Evolutionary conservation across 495 filamentous ascomycete species (phyloP), one percentile per base, ranked within the genome.

Genomic region (Podospora bellae-mahoneyi): DNA sequence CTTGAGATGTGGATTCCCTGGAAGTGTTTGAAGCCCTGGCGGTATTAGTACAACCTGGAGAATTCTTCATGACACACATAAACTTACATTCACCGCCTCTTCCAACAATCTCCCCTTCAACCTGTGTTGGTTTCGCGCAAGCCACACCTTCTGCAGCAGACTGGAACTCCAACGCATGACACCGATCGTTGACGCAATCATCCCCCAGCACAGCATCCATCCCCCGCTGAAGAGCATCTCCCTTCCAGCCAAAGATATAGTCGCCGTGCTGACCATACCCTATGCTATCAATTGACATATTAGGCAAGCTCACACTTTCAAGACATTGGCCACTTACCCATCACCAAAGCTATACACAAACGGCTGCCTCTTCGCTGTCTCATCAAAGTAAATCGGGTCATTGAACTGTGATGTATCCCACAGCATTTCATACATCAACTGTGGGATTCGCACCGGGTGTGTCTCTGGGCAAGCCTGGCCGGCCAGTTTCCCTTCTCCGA

Each of bases 361-460:
- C 1, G 83, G 82, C 69, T 83, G 79, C 59, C 66, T 75, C 57
- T 77, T 77, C 58, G 79, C 78, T 54, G 77, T 77, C 62, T 80
- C 78, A 27, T 70, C 71, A n/a, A 81, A 79, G 78, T 80, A 82
- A 30, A 75, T 64, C 55, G 71, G 69, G 71, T 80, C 72, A 68
- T 81, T 81, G 68, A 80, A 80, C 30, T 69, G 62, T 9, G 71
- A 74, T 13, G 79, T 81, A 62, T 78, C 78, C 78, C 79, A 79
- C 53, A 79, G 23, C 68, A 69, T 72, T 74, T 73, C 89, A 69
- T 86, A 85, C 75, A 90, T 89, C 64, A 91, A 75, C n/a, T 85
- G 85, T 64, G 85, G 78, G 18, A 88, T 80, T 34, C 84, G 85
- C 19, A 80, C 75, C 0, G 88, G 87, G 76, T 90, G 88, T 3